A percentile compares a stretch with the other conserved stretches of the same genome.
Conservation (phyloP, 495 filamentous ascomycete genomes). For the Friedmanniomyces simplex region DNA sequence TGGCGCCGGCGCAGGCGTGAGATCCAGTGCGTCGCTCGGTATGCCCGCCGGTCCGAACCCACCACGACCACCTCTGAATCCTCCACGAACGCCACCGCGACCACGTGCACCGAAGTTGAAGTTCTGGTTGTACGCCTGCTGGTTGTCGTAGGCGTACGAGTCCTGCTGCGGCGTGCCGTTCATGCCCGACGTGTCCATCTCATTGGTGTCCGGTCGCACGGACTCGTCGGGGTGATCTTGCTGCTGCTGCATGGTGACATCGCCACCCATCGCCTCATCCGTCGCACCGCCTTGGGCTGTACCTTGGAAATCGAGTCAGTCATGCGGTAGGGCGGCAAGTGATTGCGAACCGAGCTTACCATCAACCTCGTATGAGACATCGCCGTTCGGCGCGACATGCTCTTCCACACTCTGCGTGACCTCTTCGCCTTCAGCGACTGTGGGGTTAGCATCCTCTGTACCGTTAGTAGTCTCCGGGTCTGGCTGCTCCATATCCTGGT, state of each 20-base stretch:
- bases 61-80: slow-evolving; percentile 9
- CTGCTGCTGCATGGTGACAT: background rate
- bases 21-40: slow-evolving; percentile 9
- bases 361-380: background rate
- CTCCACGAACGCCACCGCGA: slow-evolving; percentile 36
- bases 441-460: background rate
- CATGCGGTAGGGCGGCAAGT: background rate
- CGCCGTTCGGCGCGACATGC: background rate
- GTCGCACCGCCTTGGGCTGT: background rate
- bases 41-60: slow-evolving; percentile 5
- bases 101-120: slow-evolving; percentile 39
- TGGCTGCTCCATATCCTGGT: slow-evolving; percentile 31
- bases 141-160: background rate
- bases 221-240: background rate
- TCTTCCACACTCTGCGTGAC: background rate
- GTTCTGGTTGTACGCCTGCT: slow-evolving; percentile 4
- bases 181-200: slow-evolving; percentile 1
- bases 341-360: background rate
- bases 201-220: background rate
- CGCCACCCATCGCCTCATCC: background rate
- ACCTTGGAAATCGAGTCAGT: background rate
- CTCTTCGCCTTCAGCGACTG: slow-evolving; percentile 1
- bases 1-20: slow-evolving; percentile 11
- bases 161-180: background rate
- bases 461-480: background rate